Evolutionary conservation across 768 basidiomycete species (phyloP), one percentile per base, ranked within the genome.

Genomic region (Russula griseocarnosa): DNA sequence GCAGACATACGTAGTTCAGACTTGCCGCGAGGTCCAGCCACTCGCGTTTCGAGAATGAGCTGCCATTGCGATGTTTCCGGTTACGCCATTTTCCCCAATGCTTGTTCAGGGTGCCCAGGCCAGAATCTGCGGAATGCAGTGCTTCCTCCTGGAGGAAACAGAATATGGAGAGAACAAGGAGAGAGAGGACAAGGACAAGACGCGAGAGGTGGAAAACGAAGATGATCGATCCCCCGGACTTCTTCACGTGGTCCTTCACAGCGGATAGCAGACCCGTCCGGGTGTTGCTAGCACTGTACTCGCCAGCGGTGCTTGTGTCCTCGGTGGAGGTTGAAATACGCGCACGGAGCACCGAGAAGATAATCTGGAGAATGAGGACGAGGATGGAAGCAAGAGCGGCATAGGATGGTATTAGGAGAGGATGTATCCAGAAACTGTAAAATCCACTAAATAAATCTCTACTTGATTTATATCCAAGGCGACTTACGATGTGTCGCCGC

Each of bases 131-230:
- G 52, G 28, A 44, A 26, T 36, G 51, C 8, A 36, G 46, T 8
- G 74, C 71, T 54, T 77, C 71, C 42, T 76, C 72, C 20, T 74
- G 57, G 26, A 78, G 65, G 44, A 81, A 69, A 26, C 79, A 76
- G 2, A 78, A 77, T 55, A 82, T 72, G 9, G 81, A 82, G 18
- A 87, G 70, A 5, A 73, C 79, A 26, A 87, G 74, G n/a, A 87
- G 76, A 3, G 75, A 72, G 30, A 80, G 71, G 55, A 79, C 78
- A 32, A 77, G 77, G 3, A 81, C 58, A 5, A 84, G 72, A 26
- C 86, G 77, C 1, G 75, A 67, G 36, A 83, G 57, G 66, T 80
- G 81, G 72, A 79, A 79, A 16, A 70, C 69, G 71, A 83, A 84
- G 28, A 83, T 79, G 16, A 73, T 71, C 5, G 70, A 65, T 11